Evolutionary conservation across 371 early-diverging fungal species (phyloP), one percentile per base, ranked within the genome.

Genomic region (Mucor indicus): DNA sequence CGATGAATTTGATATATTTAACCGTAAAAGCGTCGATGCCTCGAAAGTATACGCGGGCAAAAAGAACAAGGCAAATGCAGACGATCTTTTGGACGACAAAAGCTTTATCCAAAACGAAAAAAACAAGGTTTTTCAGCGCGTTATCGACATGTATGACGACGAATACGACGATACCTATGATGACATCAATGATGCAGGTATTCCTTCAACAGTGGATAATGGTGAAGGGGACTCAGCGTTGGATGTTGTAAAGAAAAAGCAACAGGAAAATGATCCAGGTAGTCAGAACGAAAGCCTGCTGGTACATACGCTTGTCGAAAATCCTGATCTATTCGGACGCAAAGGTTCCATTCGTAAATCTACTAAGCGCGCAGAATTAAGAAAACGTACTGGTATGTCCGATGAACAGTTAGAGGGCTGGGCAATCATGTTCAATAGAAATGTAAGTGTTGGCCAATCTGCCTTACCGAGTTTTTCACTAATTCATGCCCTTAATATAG

Each of bases 321-420:
- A 78, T 29, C 80, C 81, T 11, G 69, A 74, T 0, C 61, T 84
- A 5, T 86, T 93, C 51, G 79, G 79, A 15, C 72, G 80, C 32
- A 71, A 68, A 20, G 55, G 64, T 16, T 67, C 65, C 16, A 63
- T 75, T 13, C 76, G 93, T 38, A 86, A 85, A 52, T 73, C 81
- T 5, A 56, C 73, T 4, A 73, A 75, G 39, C 72, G 96, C 17
- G 78, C 58, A 9, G 64, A 66, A 17, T 60, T 95, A 17, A 74
- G 80, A 21, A 60, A 72, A 24, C 49, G 71, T 41, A 90, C 92
- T 5, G 80, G 81, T n/a, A 77, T 91, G 83, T 77, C 83, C 1
- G 90, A 95, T 53, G 94, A 96, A 58, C 95, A 95, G 64, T 64
- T 96, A 4, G 96, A 95, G 59, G 96, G 96, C 17, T 96, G 96